Base-by-base conservation (phyloP, 2,329 filamentous ascomycete species). In the Thielaviopsis populi region DNA sequence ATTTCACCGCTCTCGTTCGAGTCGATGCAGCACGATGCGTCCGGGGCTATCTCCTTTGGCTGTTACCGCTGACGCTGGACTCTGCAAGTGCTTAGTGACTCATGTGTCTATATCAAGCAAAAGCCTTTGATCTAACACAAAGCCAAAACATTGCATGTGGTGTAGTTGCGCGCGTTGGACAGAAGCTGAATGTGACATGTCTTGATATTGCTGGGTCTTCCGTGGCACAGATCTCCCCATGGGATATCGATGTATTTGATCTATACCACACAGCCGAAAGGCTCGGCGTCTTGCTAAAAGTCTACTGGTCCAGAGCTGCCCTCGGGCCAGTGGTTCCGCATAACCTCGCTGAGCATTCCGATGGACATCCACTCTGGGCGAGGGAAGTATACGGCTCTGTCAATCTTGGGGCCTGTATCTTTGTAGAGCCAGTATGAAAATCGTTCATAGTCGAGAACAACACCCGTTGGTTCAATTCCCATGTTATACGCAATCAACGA, bases 341-440 rank as follows among this genome's bases (percentile, higher is more conserved):
- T 61, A n/a, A 61, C 11, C 4, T 61, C 40, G n/a, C 59, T 22
- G 24, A 46, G 17, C 40, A 30, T 46, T n/a, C 43, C 40, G 15
- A 42, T 19, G n/a, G 59, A 61, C 59, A 61, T 61, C 59, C 43
- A 61, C 33, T 61, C 62, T 17, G 62, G 62, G 2, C 62, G 53
- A 3, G 62, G 62, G 19, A 63, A 59, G 50, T 46, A 43, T 17
- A 58, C 37, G 4, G 54, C 27, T 43, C 62, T 40, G 37, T 63
- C 50, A 1, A 63, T 42, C 11, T 50, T 43, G 3, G 40, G 53
- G 17, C 33, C 54, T 5, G 54, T 43, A n/a, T 42, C 41, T 17
- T 37, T 42, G 13, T 43, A 27, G 11, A 53, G 40, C 62, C 62
- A 63, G 22, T 48, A 43, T 19, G 54, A 42, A 17, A 63, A 22